Base-by-base conservation (phyloP, 805 yeast species). In the Myxozyma vanderwaltii region DNA sequence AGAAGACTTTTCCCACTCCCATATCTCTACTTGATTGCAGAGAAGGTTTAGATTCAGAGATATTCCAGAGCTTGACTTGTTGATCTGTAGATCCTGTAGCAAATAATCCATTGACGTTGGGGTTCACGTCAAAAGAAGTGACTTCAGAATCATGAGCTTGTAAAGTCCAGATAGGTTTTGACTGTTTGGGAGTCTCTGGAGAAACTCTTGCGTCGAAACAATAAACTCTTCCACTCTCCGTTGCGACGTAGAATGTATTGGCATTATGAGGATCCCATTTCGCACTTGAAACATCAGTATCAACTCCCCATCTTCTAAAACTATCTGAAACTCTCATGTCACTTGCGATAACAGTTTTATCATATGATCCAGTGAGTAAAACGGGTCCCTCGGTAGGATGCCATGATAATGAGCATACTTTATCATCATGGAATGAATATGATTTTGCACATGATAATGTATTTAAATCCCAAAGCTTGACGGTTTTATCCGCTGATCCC, bases 61-160 rank as follows among this genome's bases (percentile, higher is more conserved):
- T 79, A 70, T 89, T 88, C 99, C 99, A 94, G 53, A 94, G 76
- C 74, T 94, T 94, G 55, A 91, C 83, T 12, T 76, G 74, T 74
- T 88, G 89, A 69, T 94, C 99, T 56, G 91, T 89, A 4, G 97
- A 96, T 51, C 94, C 86, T 0, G 98, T 89, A 24, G 85, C 83
- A 70, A 94, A 74, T 79, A 89, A 75, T 19, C 92, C 94, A 26
- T 86, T 85, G 33, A 90, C 72, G 70, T 77, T 81, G 26, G 72
- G 71, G 75, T 89, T 91, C 38, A 86, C 80, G 66, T 86, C 86
- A 66, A 94, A 80, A 1, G 92, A 79, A 3, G 97, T 86, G 62
- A 94, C 86, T 62, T 96, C 97, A 1, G 96, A 82, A 75, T 94
- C 98, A 72, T 94, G 99, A 1, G 98, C 98, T 74, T 94, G 96